Evolutionary conservation across 371 early-diverging fungal species (phyloP), one percentile per base, ranked within the genome.

Genomic region (Mortierella sp.): DNA sequence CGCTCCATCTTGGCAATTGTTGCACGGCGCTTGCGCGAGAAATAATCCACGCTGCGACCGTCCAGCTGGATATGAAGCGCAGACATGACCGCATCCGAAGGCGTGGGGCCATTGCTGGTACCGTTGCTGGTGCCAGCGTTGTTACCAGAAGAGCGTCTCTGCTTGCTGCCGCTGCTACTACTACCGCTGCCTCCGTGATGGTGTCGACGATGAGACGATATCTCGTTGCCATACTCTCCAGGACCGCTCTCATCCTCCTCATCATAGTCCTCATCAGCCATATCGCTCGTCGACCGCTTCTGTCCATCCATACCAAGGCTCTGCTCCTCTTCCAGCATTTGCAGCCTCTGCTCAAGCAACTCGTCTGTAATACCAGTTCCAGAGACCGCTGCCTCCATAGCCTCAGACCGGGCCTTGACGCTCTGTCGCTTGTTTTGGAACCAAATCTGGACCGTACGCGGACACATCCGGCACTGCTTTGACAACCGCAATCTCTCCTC

Each of bases 341-440:
- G 54, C 38, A 77, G 76, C 52, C 50, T 72, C 8, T 78, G 75
- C 63, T 72, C 76, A 1, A 76, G 74, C 52, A 73, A 34, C 34
- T 58, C 75, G 11, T 77, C 78, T 6, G 28, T 63, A 26, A 63
- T 34, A 34, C 31, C 63, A 34, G 63, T 74, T 21, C 34, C 76
- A 44, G 77, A 71, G 8, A 73, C 65, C 1, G 77, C 80, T 1
- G 85, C 85, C 55, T 90, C 90, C 78, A 86, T 83, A 34, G 85
- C 85, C 70, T 84, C 85, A 3, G 81, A 75, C 14, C 76, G 79
- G n/a, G 90, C 90, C 75, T 91, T 90, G 47, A 90, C 89, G 75
- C 91, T 92, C 73, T 92, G 92, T 24, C 98, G 92, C 77, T 96
- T 93, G 89, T 98, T 98, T 88, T 98, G 98, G 89, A 98, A 98